phyloP scores from a whole-genome alignment of 805 yeast genomes.

The Saccharomyces mikatae region DNA sequence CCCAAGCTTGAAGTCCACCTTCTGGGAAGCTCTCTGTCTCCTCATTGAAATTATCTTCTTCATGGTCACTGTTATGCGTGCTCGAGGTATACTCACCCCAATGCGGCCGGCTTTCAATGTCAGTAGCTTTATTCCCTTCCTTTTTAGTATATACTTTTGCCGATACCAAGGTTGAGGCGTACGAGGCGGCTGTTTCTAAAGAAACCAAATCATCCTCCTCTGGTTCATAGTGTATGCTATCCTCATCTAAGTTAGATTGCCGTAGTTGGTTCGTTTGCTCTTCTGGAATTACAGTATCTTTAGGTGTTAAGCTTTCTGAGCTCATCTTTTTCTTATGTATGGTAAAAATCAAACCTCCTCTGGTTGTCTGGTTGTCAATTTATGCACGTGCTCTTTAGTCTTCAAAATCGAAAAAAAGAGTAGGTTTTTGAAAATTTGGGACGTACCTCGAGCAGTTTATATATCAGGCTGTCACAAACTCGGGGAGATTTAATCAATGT shows the following conservation, averaged over 20 bases:
- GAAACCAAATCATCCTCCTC: neutral
- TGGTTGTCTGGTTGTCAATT: too few species aligned
- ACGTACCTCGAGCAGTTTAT: neutral
- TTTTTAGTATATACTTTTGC: neutral
- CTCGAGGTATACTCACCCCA: neutral
- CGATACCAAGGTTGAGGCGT: neutral
- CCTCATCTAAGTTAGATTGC: neutral
- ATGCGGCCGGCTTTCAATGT: neutral
- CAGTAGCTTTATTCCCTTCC: neutral
- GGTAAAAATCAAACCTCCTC: neutral
- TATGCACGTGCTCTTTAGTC: too few species aligned
- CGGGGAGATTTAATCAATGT: neutral
- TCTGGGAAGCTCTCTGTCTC: conserved; percentile 40
- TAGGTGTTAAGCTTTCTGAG: neutral
- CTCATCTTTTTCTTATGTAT: neutral
- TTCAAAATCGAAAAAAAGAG: neutral
- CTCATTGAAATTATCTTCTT: conserved; percentile 12
- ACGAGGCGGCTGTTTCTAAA: neutral
- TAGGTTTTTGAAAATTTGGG: neutral
- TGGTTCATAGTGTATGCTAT: neutral
- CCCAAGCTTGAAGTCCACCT: conserved; percentile 52
- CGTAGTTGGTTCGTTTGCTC: neutral
- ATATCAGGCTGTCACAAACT: neutral
- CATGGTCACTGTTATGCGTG: conserved; percentile 3
- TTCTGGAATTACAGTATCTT: neutral